Evolutionary conservation across 345 rosid species (phyloP).

Genomic region (Salix viminalis): DNA sequence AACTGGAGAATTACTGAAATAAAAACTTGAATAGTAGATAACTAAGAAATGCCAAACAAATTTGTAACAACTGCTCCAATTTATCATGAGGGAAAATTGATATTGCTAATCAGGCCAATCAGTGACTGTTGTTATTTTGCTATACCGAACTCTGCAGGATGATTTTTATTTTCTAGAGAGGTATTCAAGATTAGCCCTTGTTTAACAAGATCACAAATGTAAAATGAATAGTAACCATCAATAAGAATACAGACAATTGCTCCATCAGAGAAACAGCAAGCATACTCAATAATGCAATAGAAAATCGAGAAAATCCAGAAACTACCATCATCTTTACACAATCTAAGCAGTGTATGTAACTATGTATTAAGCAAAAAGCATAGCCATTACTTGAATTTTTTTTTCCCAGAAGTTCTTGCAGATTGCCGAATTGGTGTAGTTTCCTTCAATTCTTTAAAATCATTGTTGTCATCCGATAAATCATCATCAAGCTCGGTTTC

Average conservation of each 20-base stretch:
- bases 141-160: no score
- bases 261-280: no score
- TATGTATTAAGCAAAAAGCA: slow-evolving; percentile 16
- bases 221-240: no score
- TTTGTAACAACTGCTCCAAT: no score
- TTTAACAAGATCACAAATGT: no score
- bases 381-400: slow-evolving; percentile 36
- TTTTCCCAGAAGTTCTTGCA: slow-evolving; percentile 65
- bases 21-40: not conserved
- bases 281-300: no score
- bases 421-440: slow-evolving; percentile 61
- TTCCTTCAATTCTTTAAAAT: slow-evolving; percentile 41
- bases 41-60: not conserved
- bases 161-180: no score
- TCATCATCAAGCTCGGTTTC: slow-evolving; percentile 44
- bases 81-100: no score
- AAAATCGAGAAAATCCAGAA: not conserved
- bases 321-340: slow-evolving; percentile 3
- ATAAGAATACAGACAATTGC: no score
- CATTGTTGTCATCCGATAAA: slow-evolving; percentile 40
- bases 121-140: no score
- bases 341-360: not conserved
- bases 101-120: no score
- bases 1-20: slow-evolving; percentile 3
- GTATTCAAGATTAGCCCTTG: no score